Base-by-base conservation (phyloP, 163 green algal genomes). In the Scenedesmus sp. region DNA sequence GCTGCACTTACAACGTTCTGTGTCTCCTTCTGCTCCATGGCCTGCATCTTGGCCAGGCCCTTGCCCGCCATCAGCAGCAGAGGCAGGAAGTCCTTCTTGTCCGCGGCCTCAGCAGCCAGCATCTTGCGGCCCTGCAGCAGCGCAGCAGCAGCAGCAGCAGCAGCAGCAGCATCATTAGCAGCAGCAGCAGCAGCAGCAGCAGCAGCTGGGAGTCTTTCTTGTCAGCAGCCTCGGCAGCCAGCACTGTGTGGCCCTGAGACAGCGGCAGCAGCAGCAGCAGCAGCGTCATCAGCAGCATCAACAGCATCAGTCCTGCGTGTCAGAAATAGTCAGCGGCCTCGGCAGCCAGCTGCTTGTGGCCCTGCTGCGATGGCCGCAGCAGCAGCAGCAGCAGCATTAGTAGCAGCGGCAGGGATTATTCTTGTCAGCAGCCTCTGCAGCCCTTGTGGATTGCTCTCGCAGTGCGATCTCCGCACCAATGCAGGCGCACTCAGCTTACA, bases 41-140 rank as follows among this genome's bases (percentile, higher is more conserved):
- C 26, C 16, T 76, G 66, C 66, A 76, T 76, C 70, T 52, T 52
- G 2, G 23, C 70, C 23, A 52, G 10, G 70, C 70, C 70, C 70
- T 79, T 79, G 70, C 70, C 70, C 46, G 70, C 70, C 70, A 79
- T 76, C 66, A 76, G 1, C 70, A 79, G 70, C 70, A 79, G 70
- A 2, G 70, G 70, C 70, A 79, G 70, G 70, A 79, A 79, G 23
- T 52, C 5, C 2, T 6, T 18, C 66, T 76, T 76, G 18, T 76
- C 18, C 5, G 66, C 66, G 7, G 16, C 18, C 15, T 76, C 18
- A 2, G 6, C 15, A 26, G 16, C 18, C 70, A 79, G 23, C 70
- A 79, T 12, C 70, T 79, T 79, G 70, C 70, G 70, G 70, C 70
- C 70, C 70, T 15, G 4, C 70, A 54, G 3, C 67, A 0, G 67